These are phyloP conservation scores for Yarrowia phangngaensis DNA, from an alignment of 805 yeast species.

Conservation along the genomic window DNA sequence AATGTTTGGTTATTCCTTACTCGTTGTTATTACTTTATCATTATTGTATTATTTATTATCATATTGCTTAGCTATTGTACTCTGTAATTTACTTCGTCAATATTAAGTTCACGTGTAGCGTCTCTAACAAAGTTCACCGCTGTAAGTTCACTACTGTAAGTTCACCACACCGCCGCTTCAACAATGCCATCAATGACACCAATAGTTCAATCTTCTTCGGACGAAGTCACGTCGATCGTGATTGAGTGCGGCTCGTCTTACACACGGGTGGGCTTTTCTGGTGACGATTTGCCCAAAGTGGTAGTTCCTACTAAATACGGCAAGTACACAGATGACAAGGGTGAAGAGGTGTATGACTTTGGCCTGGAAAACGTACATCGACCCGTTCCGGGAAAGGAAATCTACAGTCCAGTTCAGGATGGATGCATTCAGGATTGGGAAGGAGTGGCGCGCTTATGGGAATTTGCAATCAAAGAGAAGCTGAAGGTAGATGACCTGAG, in stretches of 20 bases:
- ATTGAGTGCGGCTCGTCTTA: constrained; percentile 84
- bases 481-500: constrained; percentile 51
- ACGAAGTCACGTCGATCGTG: constrained; percentile 87
- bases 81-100: too few relatives aligned
- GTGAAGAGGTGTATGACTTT: constrained; percentile 34
- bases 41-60: too few relatives aligned
- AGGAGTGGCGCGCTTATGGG: constrained; percentile 63
- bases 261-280: constrained; percentile 87
- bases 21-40: too few relatives aligned
- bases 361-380: constrained; percentile 46
- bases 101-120: too few relatives aligned
- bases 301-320: constrained; percentile 71
- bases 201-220: constrained; percentile 36
- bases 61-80: too few relatives aligned
- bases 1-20: too few relatives aligned
- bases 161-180: too few relatives aligned
- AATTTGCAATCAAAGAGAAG: constrained; percentile 51
- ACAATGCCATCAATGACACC: constrained; percentile 24
- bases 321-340: constrained; percentile 27
- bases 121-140: too few relatives aligned
- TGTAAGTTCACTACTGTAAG: too few relatives aligned
- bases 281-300: constrained; percentile 80
- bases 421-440: constrained; percentile 55
- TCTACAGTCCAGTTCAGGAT: constrained; percentile 38
- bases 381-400: constrained; percentile 37